phyloP scores from a whole-genome alignment of 441 rosid species.

The Omphalea diandra region DNA sequence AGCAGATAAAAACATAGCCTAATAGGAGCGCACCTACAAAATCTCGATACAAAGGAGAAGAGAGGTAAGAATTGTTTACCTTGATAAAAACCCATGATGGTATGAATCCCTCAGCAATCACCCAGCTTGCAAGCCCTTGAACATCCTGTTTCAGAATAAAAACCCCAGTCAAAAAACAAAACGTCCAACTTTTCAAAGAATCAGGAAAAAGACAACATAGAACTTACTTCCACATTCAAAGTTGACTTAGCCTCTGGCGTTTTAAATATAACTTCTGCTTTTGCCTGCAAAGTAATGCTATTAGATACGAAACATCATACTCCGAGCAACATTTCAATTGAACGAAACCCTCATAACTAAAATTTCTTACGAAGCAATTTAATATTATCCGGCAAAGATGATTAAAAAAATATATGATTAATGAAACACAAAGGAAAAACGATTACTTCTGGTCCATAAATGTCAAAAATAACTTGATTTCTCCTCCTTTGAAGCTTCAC shows the following conservation, averaged over 20 bases:
- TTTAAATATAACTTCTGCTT: constrained; percentile 74
- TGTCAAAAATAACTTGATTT: constrained; percentile 44
- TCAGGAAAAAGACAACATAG: background rate
- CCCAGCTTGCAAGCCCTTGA: constrained; percentile 97
- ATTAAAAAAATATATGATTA: background rate
- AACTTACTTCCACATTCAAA: constrained; percentile 68
- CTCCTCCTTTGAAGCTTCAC: constrained; percentile 32
- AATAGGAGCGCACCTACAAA: too few relatives aligned
- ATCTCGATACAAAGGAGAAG: background rate
- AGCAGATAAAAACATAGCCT: background rate
- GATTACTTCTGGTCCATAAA: constrained; percentile 73
- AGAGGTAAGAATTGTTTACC: constrained; percentile 36
- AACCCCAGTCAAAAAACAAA: constrained; percentile 4
- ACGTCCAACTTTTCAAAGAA: background rate
- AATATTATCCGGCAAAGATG: background rate
- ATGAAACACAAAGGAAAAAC: background rate
- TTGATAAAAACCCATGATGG: constrained; percentile 94
- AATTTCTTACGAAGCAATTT: too few relatives aligned
- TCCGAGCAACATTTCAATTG: too few relatives aligned
- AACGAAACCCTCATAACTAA: too few relatives aligned
- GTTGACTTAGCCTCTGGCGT: constrained; percentile 55
- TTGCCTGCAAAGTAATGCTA: constrained; percentile 81
- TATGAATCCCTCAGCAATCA: constrained; percentile 87
- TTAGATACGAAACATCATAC: too few relatives aligned
- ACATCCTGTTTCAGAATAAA: constrained; percentile 59